Percentiles rank a stretch among this genome's conserved stretches.
Conservation (phyloP, 1,284 basidiomycete species). For the Exobasidium rhododendri region DNA sequence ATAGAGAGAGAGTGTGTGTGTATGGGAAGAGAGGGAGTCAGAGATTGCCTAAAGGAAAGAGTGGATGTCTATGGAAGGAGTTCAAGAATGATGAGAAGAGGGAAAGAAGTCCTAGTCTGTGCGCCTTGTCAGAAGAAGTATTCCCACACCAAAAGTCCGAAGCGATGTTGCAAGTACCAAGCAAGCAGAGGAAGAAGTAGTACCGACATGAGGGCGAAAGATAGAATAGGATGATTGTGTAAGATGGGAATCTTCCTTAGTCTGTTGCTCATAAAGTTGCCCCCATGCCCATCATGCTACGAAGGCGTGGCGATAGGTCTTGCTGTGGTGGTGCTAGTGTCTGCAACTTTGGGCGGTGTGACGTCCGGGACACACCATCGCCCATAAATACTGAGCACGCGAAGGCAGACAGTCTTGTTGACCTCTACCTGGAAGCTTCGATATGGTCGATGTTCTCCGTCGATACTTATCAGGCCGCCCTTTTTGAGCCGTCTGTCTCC, state of each 20-base stretch:
- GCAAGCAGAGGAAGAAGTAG: slow-evolving; percentile 4
- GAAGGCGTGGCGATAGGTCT: neutral
- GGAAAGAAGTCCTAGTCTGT: no score
- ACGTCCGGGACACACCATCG: slow-evolving; percentile 27
- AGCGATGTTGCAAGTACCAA: neutral
- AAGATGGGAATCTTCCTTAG: slow-evolving; percentile 9
- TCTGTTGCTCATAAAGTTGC: neutral
- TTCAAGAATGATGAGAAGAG: neutral
- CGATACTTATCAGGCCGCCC: slow-evolving; percentile 58
- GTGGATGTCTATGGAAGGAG: neutral
- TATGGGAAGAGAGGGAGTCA: neutral
- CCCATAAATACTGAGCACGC: slow-evolving; percentile 30
- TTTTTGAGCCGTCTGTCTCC: slow-evolving; percentile 34
- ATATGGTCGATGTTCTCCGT: slow-evolving; percentile 80
- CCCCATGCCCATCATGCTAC: neutral
- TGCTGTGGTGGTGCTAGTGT: neutral
- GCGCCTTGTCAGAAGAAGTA: no score
- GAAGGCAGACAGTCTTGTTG: slow-evolving; percentile 24
- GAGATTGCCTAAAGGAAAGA: neutral
- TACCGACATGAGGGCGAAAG: slow-evolving; percentile 12
- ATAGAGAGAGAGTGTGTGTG: neutral
- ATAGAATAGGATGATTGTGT: slow-evolving; percentile 12
- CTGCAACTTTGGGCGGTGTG: slow-evolving; percentile 20
- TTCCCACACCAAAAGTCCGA: neutral
- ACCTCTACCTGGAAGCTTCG: slow-evolving; percentile 80